These are phyloP conservation scores for Ramalina peruviana DNA, from an alignment of 495 filamentous ascomycete genomes.

Conservation along the genomic window DNA sequence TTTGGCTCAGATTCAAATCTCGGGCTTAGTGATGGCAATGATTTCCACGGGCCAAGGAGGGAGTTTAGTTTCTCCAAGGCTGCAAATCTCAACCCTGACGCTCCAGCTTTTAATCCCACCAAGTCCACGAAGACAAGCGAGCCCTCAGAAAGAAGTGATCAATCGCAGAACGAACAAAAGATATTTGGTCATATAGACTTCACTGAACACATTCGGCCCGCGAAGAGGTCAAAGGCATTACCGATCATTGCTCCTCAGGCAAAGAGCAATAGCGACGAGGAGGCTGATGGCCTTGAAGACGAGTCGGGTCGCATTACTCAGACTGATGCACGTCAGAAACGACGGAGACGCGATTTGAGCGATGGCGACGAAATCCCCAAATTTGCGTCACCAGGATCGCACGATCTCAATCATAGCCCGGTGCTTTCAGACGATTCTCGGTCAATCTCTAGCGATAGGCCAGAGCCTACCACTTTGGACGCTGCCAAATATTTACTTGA, in stretches of 20 bases:
- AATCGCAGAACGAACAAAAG: conserved; percentile 20
- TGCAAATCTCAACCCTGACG: conserved; percentile 66
- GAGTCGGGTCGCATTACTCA: conserved; percentile 34
- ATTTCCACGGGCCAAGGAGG: conserved; percentile 20
- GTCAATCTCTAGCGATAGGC: background rate
- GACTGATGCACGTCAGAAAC: conserved; percentile 52
- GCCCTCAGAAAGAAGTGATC: conserved; percentile 2
- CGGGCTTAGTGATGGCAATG: background rate
- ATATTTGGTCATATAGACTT: conserved; percentile 71
- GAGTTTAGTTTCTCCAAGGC: conserved; percentile 63
- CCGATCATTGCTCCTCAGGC: conserved; percentile 61
- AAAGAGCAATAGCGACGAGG: conserved; percentile 25
- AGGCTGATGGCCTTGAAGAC: conserved; percentile 32
- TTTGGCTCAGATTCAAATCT: background rate
- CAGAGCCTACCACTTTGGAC: conserved; percentile 5
- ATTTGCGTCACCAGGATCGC: conserved; percentile 47
- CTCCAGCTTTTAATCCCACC: conserved; percentile 60
- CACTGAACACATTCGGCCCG: conserved; percentile 43
- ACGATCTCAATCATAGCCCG: background rate
- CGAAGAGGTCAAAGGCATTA: conserved; percentile 64
- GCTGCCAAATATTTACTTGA: conserved; percentile 12
- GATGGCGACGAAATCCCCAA: conserved; percentile 54
- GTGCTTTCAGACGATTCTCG: background rate
- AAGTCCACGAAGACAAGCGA: too few species aligned
- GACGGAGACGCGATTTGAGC: conserved; percentile 43